Base-by-base conservation (phyloP, 164 flowering plant species). In the Vitis cinerea region DNA sequence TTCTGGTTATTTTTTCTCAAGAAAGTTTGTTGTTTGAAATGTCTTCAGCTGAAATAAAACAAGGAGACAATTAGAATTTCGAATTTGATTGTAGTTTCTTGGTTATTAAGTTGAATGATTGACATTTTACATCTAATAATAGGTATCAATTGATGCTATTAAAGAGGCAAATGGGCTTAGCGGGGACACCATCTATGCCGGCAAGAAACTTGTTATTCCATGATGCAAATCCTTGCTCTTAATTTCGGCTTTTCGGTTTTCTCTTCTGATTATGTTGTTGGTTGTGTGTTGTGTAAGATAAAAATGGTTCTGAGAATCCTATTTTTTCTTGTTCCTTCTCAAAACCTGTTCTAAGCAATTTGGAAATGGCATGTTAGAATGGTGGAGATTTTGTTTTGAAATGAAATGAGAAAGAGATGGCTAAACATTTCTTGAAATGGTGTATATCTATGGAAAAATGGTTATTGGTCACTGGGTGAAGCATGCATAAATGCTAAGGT, bases 181-280 rank as follows among this genome's bases (percentile, higher is more conserved):
- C 23, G 77, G 80, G 48, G 75, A 77, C 67, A 81, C 79, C 19
- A 77, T 81, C 51, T 79, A 81, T 67, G 83, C 83, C 12, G 84
- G 84, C 58, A 79, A 77, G 78, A 83, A 81, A 75, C 84, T 83
- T 50, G 63, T 83, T 10, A 83, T 83, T 59, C 86, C 86, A 48
- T 59, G 68, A 64, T 47, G 29, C 54, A 4, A 13, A 13, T 17
- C 19, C 29, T 57, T 17, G 10, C 1, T 57, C 29, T 10, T 23
- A 23, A 23, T 17, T 7, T n/a, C 9, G 2, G 14, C 29, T 23
- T 23, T 23, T 23, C 9, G 0, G 11, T 57, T 8, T 57, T 6
- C 7, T 37, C 44, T 37, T 37, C 44, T 23, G 0, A 37, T 37
- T 37, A 37, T 37, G 27, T 23, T 23, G 27, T 23, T 23, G 27